Base-by-base conservation (phyloP, 176 grass and related monocot species). In the Rhipidocladum racemiflorum region DNA sequence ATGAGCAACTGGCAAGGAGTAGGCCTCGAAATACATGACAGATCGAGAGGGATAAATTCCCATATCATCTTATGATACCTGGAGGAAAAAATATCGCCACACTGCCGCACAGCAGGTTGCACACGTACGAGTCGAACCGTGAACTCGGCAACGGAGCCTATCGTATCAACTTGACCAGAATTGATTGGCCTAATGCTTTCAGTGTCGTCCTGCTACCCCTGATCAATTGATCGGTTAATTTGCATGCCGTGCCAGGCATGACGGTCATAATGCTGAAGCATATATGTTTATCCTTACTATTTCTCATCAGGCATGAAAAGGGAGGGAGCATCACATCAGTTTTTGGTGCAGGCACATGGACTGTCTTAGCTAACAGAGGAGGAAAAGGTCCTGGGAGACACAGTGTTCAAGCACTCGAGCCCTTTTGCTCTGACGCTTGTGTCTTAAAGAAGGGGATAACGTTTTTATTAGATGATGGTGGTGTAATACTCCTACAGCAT, bases 291-390 rank as follows among this genome's bases (percentile, higher is more conserved):
- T 48, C 60, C 42, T 78, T 18, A 4, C 73, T 25, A 0, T 53
- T 44, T 29, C 49, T 74, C 7, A 24, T 7, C 59, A 6, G 73
- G 82, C 57, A 74, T 35, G 66, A 50, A 65, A 70, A 61, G 48
- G 7, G 51, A 27, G 65, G 56, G 53, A 42, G 38, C 73, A 77
- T 90, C 84, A 83, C 79, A 79, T 90, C 79, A 61, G 67, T 61
- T 79, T 83, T 83, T 79, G 84, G 79, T 61, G 79, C 64, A 20
- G 70, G 77, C 82, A 89, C 87, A 85, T 89, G 84, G 88, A 83
- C 9, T 86, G 79, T 87, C 84, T 79, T 74, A 29, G 48, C 30
- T 68, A 45, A 54, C 32, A 29, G 42, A 56, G 50, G 28, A 18
- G 39, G 42, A 2, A 70, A 68, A 55, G 77, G 57, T 66, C 76